Base-by-base conservation (phyloP, 2,329 filamentous ascomycete species). In the Aspergillus sp. region DNA sequence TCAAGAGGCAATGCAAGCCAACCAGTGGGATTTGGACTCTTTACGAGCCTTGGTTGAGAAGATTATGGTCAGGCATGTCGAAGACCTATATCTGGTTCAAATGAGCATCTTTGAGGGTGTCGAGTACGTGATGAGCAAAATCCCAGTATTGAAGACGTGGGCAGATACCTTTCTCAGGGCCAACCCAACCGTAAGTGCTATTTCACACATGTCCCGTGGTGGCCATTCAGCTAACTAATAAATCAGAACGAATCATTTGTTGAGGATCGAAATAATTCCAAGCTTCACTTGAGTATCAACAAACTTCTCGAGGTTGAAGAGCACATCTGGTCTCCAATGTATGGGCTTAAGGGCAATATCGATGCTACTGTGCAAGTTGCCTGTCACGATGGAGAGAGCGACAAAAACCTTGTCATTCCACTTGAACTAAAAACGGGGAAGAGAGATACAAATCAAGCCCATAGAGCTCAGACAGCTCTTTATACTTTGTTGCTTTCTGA, bases 311-410 rank as follows among this genome's bases (percentile, higher is more conserved):
- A 97, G 61, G 88, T 98, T 7, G 93, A 98, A 64, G 93, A 98
- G 65, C 93, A 97, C 61, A 83, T 98, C 27, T 98, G 93, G 93
- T 97, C 91, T 6, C 93, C 93, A 0, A 91, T 90, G 81, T 98
- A 95, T 62, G 93, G 93, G 0, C 74, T 98, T 11, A 98, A 98
- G 65, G 93, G 93, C 28, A 98, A 97, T 56, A 93, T 98, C 47
- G 93, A 98, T 68, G 93, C 93, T 27, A 97, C 93, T 0, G 87
- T 98, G 1, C 88, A 98, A 69, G 86, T 93, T 11, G 81, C 79
- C 0, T 86, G 96, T 74, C 74, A 80, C 43, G 86, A 95, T 44
- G 79, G 82, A 27, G 71, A 77, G n/a, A 75, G 79, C 28, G 68
- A 73, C 37, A 81, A 81, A 48, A 87, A 79, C 5, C 72, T 97